Evolutionary conservation across 805 yeast genomes (phyloP), one percentile per base, ranked within the genome.

Genomic region (Pichia paraexigua): DNA sequence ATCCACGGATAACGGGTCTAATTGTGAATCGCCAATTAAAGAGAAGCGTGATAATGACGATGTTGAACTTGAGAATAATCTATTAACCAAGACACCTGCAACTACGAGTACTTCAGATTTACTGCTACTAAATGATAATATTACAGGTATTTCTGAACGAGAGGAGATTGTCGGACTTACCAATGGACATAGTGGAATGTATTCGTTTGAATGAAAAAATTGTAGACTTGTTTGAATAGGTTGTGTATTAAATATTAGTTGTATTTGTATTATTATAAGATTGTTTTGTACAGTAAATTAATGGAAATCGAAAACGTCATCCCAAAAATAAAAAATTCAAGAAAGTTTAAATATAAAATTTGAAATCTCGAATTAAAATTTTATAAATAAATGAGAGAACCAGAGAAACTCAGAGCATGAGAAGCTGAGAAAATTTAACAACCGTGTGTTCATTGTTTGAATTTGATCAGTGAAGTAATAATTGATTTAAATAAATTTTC

Each of bases 121-220:
- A 20, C 55, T 64, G 6, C 47, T 66, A 21, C 46, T 66, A 46
- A 64, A 63, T 49, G 69, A 66, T 40, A 66, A 66, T 48, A 64
- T 64, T 17, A 56, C 62, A 3, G 66, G 59, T 4, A 67, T 64
- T 11, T 59, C 65, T 2, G 70, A 66, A 51, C 57, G 63, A 13
- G 70, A 66, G 47, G 70, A 66, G 46, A 57, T 66, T 48, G 70
- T 66, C n/a, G 61, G 67, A 9, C 55, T 66, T 53, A 57, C 69
- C 10, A 66, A 65, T 45, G 70, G 70, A 0, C 70, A 65, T 44
- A 41, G 47, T 28, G 51, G 45, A 9, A 37, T 48, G 47, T 48
- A 41, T 27, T 18, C 41, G 18, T 48, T 48, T 21, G 50, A 41
- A 20, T 48, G n/a, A 22, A 35, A 4, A 3, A 35, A 35, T 35